phyloP scores from a whole-genome alignment of 352 stramenopile species.

The Phytophthora foliorum region DNA sequence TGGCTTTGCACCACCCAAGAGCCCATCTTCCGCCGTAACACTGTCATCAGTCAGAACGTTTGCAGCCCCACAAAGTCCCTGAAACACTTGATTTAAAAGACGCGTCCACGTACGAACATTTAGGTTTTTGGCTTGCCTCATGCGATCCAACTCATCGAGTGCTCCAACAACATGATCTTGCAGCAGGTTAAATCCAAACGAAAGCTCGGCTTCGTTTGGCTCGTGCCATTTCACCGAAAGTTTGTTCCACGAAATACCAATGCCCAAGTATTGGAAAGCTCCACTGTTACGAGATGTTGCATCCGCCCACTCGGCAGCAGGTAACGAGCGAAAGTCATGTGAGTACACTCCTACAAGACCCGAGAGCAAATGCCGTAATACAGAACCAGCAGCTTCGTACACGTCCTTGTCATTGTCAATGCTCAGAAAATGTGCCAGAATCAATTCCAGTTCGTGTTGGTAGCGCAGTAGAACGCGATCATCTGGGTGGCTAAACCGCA shows the following conservation, averaged over 20 bases:
- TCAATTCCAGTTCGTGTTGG: slow-evolving; percentile 45
- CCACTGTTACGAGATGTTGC: slow-evolving; percentile 49
- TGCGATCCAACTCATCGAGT: slow-evolving; percentile 37
- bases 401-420: slow-evolving; percentile 69
- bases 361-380: slow-evolving; percentile 57
- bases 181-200: slow-evolving; percentile 64
- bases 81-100: slow-evolving; percentile 54
- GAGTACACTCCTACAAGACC: slow-evolving; percentile 65
- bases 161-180: slow-evolving; percentile 53
- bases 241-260: slow-evolving; percentile 59
- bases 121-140: slow-evolving; percentile 38
- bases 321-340: slow-evolving; percentile 69
- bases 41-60: slow-evolving; percentile 63
- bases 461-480: slow-evolving; percentile 47
- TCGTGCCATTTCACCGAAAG: slow-evolving; percentile 71
- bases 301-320: slow-evolving; percentile 51
- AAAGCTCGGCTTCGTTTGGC: slow-evolving; percentile 60
- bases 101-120: slow-evolving; percentile 60
- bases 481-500: slow-evolving; percentile 49
- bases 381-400: slow-evolving; percentile 52
- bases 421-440: slow-evolving; percentile 56
- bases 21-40: slow-evolving; percentile 27
- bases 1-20: slow-evolving; percentile 50
- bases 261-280: slow-evolving; percentile 73
- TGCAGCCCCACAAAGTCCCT: slow-evolving; percentile 55